Evolutionary conservation across 108 stramenopile genomes (phyloP), one percentile per base, ranked within the genome.

Genomic region (Phaeodactylum tricornutum): DNA sequence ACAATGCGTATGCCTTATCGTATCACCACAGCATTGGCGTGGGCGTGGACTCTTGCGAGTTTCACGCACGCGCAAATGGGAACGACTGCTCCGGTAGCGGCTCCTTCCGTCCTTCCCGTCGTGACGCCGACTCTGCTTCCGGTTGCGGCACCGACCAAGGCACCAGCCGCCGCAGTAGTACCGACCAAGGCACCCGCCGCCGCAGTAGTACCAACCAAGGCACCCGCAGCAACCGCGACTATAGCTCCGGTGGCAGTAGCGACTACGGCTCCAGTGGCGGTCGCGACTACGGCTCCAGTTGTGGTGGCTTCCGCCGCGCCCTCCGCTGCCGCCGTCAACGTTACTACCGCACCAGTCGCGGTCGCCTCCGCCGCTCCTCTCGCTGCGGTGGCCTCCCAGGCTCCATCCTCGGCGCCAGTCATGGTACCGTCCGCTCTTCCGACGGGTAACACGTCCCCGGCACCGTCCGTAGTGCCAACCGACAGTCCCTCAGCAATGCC

Each of bases 401-500:
- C 33, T 34, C 33, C 33, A 34, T 34, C 33, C 12, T 8, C 33
- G 9, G 33, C 33, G 8, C 33, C 33, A 34, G 8, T 12, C 33
- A 12, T 34, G 33, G 33, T 12, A 11, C 33, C 33, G 33, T 34
- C 33, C 12, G 33, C 12, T 34, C 12, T 12, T 34, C 33, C 33
- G 9, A 11, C 33, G n/a, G n/a, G n/a, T n/a, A n/a, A n/a, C n/a
- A n/a, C n/a, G n/a, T n/a, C n/a, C n/a, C n/a, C 33, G 12, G 33
- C 33, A 34, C 33, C 33, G 33, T 34, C 33, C 33, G 33, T 12
- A 11, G n/a, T 31, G 23, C 43, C 43, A 29, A 43, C 54, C 16
- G 2, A 5, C 22, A 55, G 24, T 25, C 46, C 54, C 7, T 40
- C 58, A 25, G 22, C 34, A 4, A 30, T 21, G 17, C 45, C 53